Conservation (phyloP, 805 yeast genomes). For the Blastobotrys terrestris region DNA sequence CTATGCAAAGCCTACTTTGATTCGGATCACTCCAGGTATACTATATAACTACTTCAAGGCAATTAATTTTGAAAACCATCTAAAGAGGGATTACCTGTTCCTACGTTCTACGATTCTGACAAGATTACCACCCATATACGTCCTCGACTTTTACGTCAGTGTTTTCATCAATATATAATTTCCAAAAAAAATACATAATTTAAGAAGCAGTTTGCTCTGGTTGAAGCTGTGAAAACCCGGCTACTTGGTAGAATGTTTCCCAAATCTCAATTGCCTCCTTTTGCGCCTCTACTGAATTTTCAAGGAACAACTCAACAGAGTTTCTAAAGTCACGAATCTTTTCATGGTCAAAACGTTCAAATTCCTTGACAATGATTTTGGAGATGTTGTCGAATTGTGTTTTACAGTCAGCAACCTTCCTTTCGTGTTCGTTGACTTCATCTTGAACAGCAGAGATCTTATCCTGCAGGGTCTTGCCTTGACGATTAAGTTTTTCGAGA, state of each 20-base stretch:
- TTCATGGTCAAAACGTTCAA: conserved; percentile 63
- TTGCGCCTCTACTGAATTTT: conserved; percentile 85
- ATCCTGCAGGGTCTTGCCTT: conserved; percentile 53
- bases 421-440: conserved; percentile 54
- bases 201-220: not conserved
- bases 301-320: conserved; percentile 83
- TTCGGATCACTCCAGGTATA: too few relatives aligned
- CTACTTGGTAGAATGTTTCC: conserved; percentile 50
- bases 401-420: conserved; percentile 47
- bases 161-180: not conserved
- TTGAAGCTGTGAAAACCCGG: not conserved
- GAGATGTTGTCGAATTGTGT: conserved; percentile 59
- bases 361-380: conserved; percentile 59
- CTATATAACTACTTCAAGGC: too few relatives aligned
- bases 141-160: too few relatives aligned
- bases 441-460: conserved; percentile 50
- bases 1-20: not conserved
- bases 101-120: too few relatives aligned
- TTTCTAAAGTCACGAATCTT: conserved; percentile 80
- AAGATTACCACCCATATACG: too few relatives aligned
- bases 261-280: conserved; percentile 58
- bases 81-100: too few relatives aligned
- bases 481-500: conserved; percentile 40
- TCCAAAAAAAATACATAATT: not conserved
- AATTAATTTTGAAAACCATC: too few relatives aligned